Percentiles rank a stretch among this genome's conserved stretches.
phyloP scores from a whole-genome alignment of 2,329 filamentous ascomycete species.

The Cercospora zeae-maydis region DNA sequence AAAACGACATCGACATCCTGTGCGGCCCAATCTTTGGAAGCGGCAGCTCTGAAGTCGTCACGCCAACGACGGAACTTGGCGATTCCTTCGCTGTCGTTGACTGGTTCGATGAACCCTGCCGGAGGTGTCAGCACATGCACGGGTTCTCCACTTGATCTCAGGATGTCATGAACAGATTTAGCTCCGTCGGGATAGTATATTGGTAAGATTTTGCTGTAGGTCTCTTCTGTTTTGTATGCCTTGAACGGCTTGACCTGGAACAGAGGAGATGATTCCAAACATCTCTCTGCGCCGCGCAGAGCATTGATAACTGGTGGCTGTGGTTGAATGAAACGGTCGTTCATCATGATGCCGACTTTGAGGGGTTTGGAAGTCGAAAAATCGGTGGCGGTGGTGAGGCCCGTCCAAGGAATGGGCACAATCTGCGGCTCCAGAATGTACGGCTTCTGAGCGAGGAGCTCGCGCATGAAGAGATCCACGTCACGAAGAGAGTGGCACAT shows the following conservation, averaged over 20 bases:
- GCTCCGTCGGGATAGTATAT: not conserved
- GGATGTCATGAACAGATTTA: not conserved
- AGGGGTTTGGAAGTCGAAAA: not conserved
- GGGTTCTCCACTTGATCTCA: not conserved
- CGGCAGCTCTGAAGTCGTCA: not conserved
- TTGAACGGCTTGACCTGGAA: not conserved
- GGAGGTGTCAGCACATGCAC: not conserved
- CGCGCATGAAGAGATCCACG: not conserved
- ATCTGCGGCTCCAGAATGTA: not conserved
- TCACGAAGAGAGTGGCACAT: not conserved
- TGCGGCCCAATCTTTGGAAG: not conserved
- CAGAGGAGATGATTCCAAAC: not conserved
- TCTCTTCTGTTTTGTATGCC: not conserved
- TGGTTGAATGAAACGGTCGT: not conserved
- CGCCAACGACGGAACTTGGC: not conserved
- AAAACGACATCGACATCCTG: slow-evolving; percentile 42
- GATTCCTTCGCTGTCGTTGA: not conserved
- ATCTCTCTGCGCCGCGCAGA: not conserved
- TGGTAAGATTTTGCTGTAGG: not conserved
- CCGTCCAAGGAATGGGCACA: slow-evolving; percentile 3
- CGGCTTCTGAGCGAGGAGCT: not conserved
- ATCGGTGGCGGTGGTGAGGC: not conserved
- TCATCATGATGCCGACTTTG: slow-evolving; percentile 2
- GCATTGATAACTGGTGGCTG: not conserved
- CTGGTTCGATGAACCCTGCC: not conserved